Base-by-base conservation (phyloP, 345 rosid species). In the Murraya paniculata region DNA sequence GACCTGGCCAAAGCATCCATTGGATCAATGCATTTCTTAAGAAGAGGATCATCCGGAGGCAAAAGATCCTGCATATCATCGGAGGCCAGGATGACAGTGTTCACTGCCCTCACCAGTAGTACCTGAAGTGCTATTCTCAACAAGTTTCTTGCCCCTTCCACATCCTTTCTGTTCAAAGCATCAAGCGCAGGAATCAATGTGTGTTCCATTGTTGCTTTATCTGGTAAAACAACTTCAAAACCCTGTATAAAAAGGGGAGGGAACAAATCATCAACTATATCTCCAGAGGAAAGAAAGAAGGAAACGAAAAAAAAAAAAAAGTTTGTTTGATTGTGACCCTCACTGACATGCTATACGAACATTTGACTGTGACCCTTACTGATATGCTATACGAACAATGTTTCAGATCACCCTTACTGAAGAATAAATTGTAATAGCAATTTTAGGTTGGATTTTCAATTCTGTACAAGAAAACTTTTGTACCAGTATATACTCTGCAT, bases 61-160 rank as follows among this genome's bases (percentile, higher is more conserved):
- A 86, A 81, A 64, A 85, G 70, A 73, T 79, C 78, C 13, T 68
- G 72, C 84, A 85, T 72, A 38, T 83, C 85, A 7, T 86, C 86
- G 0, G 89, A 88, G 4, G 85, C 89, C 1, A 88, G 80, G 67
- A 85, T 73, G 5, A 87, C 74, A 57, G 76, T 77, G 78, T 85
- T 89, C 67, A 87, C 90, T 7, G 88, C 90, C 68, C 88, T 81
- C n/a, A 87, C 87, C 10, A 89, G 83, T 24, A 89, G 85, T 61
- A 89, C 88, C 78, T 85, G 89, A 39, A 88, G 88, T 56, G 88
- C 88, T 2, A 88, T 88, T 64, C 91, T 78, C 76, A 86, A 58
- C 79, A 88, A 83, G 78, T 89, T 87, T 41, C 64, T 74, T 0
- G 89, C 91, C 27, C 90, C 90, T 87, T 85, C 85, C 75, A 79